Evolutionary conservation across 1,284 basidiomycete species (phyloP).

Genomic region (Bjerkandera adusta): DNA sequence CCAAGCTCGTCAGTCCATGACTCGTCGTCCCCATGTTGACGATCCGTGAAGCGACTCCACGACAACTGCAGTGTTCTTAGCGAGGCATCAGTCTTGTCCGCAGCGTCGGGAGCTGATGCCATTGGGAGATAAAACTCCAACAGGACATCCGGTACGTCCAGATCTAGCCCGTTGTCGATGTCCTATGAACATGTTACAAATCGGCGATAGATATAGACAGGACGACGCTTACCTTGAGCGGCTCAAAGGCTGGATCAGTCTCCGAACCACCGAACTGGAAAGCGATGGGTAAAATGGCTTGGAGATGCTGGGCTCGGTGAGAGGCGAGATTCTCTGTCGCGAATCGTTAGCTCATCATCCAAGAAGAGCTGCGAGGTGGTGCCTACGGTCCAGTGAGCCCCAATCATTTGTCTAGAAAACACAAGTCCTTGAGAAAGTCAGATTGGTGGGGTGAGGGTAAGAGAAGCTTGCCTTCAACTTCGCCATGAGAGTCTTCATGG

Average conservation of each 20-base stretch:
- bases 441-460: not conserved
- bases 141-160: too few relatives aligned
- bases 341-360: not conserved
- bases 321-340: conserved; percentile 53
- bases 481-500: conserved; percentile 63
- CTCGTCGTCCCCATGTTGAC: too few relatives aligned
- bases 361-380: too few relatives aligned
- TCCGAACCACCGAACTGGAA: conserved; percentile 46
- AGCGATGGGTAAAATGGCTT: conserved; percentile 41
- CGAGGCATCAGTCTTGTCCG: too few relatives aligned
- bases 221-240: conserved; percentile 40
- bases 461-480: conserved; percentile 52
- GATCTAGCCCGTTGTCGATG: conserved; percentile 50
- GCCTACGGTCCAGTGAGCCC: conserved; percentile 58
- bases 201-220: not conserved
- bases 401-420: conserved; percentile 56
- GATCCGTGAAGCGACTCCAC: too few relatives aligned
- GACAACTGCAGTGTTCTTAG: too few relatives aligned
- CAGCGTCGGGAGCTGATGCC: too few relatives aligned
- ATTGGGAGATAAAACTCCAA: not conserved
- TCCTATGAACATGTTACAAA: conserved; percentile 34
- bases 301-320: conserved; percentile 48
- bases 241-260: conserved; percentile 41
- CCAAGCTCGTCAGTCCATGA: too few relatives aligned
- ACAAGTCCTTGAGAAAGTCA: not conserved